phyloP scores from a whole-genome alignment of 805 yeast species.

The Sungouiella blattae region DNA sequence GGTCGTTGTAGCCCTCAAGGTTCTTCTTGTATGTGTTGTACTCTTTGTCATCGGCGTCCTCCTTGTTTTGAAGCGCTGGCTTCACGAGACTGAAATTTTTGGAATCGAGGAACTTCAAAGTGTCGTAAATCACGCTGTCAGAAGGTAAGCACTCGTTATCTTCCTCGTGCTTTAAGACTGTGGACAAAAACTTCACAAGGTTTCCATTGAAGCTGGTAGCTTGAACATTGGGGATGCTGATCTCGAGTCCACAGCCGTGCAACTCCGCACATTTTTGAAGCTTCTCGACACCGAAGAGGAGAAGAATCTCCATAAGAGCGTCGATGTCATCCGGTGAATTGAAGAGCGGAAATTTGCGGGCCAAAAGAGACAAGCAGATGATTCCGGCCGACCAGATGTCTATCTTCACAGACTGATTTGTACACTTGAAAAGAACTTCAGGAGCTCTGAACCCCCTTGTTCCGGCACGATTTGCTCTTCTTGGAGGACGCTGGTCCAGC shows the following conservation, averaged over 20 bases:
- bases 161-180: constrained; percentile 37
- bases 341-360: constrained; percentile 87
- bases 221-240: constrained; percentile 20
- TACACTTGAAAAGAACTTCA: constrained; percentile 83
- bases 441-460: constrained; percentile 95
- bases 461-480: constrained; percentile 96
- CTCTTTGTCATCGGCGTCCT: constrained; percentile 9
- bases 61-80: constrained; percentile 17
- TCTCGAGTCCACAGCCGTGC: constrained; percentile 87
- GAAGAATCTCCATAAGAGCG: constrained; percentile 79
- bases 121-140: constrained; percentile 70
- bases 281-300: constrained; percentile 71
- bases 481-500: constrained; percentile 81
- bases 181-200: constrained; percentile 26
- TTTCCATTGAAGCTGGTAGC: constrained; percentile 26
- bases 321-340: constrained; percentile 92
- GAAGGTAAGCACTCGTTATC: constrained; percentile 61
- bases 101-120: constrained; percentile 47
- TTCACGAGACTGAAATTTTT: constrained; percentile 31
- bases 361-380: constrained; percentile 70
- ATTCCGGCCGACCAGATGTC: constrained; percentile 95
- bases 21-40: constrained; percentile 16
- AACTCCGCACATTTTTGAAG: constrained; percentile 74
- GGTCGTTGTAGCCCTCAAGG: constrained; percentile 35
- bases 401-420: constrained; percentile 74